Percentiles rank a stretch among this genome's conserved stretches.
Evolutionary conservation across 2,329 filamentous ascomycete genomes (phyloP).

Genomic region (Fusarium sp.): DNA sequence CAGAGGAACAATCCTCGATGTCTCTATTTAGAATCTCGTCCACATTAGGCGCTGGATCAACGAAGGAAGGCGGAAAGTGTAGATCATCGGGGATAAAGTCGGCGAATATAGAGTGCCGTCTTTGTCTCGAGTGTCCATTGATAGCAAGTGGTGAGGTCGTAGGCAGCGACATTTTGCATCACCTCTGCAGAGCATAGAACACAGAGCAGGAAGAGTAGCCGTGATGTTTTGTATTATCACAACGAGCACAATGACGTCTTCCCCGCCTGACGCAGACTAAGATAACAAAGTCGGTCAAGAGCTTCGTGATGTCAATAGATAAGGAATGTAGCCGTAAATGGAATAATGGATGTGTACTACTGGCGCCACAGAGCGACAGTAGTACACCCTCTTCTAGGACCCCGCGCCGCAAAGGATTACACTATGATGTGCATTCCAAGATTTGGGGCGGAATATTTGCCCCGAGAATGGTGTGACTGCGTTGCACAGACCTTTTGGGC

Average conservation of each 20-base stretch:
- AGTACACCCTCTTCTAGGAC: conserved; percentile 15
- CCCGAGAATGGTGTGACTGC: conserved; percentile 24
- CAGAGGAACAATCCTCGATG: conserved; percentile 44
- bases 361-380: conserved; percentile 24
- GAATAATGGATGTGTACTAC: conserved; percentile 4
- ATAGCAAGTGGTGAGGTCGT: conserved; percentile 27
- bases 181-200: not conserved
- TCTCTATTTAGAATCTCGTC: conserved; percentile 39
- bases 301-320: conserved; percentile 39
- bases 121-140: not conserved
- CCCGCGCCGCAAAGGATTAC: conserved; percentile 24
- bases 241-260: conserved; percentile 11
- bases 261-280: not conserved
- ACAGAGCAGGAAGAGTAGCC: not conserved
- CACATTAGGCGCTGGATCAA: conserved; percentile 27
- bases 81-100: conserved; percentile 40
- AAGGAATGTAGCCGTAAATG: conserved; percentile 21
- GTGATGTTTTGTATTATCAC: conserved; percentile 4
- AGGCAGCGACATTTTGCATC: conserved; percentile 23
- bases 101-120: conserved; percentile 43
- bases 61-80: conserved; percentile 25
- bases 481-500: no score
- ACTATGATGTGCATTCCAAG: conserved; percentile 34
- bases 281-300: conserved; percentile 26
- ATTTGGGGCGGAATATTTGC: conserved; percentile 20